Base-by-base conservation (phyloP, 2,329 filamentous ascomycete genomes). In the Colletotrichum tabaci region DNA sequence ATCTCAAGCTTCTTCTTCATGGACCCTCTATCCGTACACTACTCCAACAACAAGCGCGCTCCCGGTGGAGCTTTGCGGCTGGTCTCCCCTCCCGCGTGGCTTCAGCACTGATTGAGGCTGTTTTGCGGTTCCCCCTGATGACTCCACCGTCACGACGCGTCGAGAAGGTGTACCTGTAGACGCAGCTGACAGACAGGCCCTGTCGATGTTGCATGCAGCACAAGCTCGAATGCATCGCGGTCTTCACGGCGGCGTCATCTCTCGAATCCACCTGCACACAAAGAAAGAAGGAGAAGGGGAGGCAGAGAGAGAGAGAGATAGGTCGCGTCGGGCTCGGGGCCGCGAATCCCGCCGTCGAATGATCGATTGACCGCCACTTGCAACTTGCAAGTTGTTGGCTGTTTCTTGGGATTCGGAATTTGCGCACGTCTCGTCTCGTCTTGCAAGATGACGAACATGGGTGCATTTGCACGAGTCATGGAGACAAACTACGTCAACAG, bases 31-130 rank as follows among this genome's bases (percentile, higher is more conserved):
- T 44, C 58, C 68, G 52, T 63, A 68, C 64, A 40, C 68, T 58
- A 71, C 52, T 63, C 68, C 58, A 68, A 68, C 64, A 40, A 63
- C 65, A 71, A 71, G 68, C 65, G 65, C 68, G 56, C n/a, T 63
- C 21, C 44, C 30, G 42, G 67, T 71, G 67, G 67, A 67, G 57
- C 68, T 55, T 62, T 46, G 35, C 18, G 52, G 40, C 65, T 53
- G 58, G 57, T 62, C 65, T 53, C 68, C 68, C 68, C 65, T 58
- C 68, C 68, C 68, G 68, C 68, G 57, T 71, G 68, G 68, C 68
- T 58, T 68, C 65, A 58, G 44, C 68, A 52, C 26, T 55, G 8
- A 38, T 63, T 68, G 68, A 71, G 68, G 68, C 68, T 71, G 68
- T 68, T 71, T 71, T 71, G 65, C 68, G 58, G 68, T 71, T 71